Evolutionary conservation across 176 grass and related monocot species (phyloP).

Genomic region (Chrysopogon serrulatus): DNA sequence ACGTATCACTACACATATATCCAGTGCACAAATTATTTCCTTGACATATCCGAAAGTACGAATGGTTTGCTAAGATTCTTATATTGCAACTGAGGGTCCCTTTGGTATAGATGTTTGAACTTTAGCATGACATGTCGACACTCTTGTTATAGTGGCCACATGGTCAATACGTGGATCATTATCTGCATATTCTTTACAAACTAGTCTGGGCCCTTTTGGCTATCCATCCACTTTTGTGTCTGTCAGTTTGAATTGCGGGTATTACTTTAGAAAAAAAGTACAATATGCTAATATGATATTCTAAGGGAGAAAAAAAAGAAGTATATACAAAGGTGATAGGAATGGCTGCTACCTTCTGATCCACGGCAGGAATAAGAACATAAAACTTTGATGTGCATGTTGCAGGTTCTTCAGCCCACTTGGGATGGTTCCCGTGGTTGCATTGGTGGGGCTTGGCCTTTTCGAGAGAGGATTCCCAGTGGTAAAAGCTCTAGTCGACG

Average conservation of each 20-base stretch:
- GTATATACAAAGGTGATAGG: conserved; percentile 7
- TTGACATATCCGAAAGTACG: background rate
- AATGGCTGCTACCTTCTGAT: conserved; percentile 25
- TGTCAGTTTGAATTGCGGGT: conserved; percentile 27
- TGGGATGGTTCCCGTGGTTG: conserved; percentile 91
- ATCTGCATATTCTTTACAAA: conserved; percentile 17
- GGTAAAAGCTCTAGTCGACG: conserved; percentile 57
- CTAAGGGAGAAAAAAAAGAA: background rate
- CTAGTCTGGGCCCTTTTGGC: background rate
- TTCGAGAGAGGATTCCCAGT: conserved; percentile 99
- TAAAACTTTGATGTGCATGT: conserved; percentile 25
- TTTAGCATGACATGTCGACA: conserved; percentile 8
- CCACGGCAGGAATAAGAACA: conserved; percentile 39
- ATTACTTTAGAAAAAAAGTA: conserved; percentile 41
- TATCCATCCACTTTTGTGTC: conserved; percentile 32
- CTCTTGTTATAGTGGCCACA: conserved; percentile 6
- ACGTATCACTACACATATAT: background rate
- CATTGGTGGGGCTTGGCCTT: conserved; percentile 92
- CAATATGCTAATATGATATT: conserved; percentile 19
- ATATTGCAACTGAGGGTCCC: background rate
- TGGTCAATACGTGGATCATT: conserved; percentile 12
- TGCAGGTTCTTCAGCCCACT: conserved; percentile 98
- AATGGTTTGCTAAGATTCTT: background rate
- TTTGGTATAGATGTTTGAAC: background rate
- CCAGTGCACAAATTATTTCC: background rate